A percentile compares a stretch with the other conserved stretches of the same genome.
These are phyloP conservation scores for Diplodia seriata DNA, from an alignment of 2,329 filamentous ascomycete species.

Conservation along the genomic window DNA sequence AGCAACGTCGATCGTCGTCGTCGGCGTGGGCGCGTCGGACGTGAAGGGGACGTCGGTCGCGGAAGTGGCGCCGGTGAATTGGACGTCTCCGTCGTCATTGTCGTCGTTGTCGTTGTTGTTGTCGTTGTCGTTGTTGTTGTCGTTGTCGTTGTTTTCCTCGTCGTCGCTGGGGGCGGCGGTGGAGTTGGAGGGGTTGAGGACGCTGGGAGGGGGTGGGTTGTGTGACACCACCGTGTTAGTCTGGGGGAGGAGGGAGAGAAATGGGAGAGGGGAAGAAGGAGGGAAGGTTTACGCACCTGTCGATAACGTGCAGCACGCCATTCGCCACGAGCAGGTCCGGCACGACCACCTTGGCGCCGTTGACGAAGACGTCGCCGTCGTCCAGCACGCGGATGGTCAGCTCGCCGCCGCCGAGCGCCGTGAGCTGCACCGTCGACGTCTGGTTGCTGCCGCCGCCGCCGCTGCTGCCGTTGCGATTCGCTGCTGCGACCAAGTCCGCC, in stretches of 20 bases:
- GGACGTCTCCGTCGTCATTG: conserved; percentile 54
- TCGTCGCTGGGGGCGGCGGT: conserved; percentile 50
- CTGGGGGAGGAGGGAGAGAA: too few relatives aligned
- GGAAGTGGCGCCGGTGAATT: conserved; percentile 61
- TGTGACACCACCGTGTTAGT: too few relatives aligned
- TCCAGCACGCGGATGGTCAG: conserved; percentile 50
- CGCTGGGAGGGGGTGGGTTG: conserved; percentile 41
- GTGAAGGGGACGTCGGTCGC: conserved; percentile 62
- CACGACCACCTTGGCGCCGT: conserved; percentile 51
- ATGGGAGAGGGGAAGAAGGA: too few relatives aligned
- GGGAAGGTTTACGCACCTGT: too few relatives aligned
- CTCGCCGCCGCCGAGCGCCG: conserved; percentile 47
- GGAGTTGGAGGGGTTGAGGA: conserved; percentile 63
- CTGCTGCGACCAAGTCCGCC: too few relatives aligned
- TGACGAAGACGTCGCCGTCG: conserved; percentile 48
- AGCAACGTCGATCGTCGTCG: conserved; percentile 45
- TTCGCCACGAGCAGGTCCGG: conserved; percentile 53
- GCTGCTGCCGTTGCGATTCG: too few relatives aligned
- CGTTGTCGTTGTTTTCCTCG: conserved; percentile 48
- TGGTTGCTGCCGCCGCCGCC: too few relatives aligned
- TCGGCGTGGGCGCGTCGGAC: conserved; percentile 57
- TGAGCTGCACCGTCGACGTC: too few relatives aligned
- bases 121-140: conserved; percentile 44
- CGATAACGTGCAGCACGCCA: conserved; percentile 60
- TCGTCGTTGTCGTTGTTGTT: conserved; percentile 44